A percentile compares a stretch with the other conserved stretches of the same genome.
Conservation (phyloP, 805 yeast species). For the Candida montana region DNA sequence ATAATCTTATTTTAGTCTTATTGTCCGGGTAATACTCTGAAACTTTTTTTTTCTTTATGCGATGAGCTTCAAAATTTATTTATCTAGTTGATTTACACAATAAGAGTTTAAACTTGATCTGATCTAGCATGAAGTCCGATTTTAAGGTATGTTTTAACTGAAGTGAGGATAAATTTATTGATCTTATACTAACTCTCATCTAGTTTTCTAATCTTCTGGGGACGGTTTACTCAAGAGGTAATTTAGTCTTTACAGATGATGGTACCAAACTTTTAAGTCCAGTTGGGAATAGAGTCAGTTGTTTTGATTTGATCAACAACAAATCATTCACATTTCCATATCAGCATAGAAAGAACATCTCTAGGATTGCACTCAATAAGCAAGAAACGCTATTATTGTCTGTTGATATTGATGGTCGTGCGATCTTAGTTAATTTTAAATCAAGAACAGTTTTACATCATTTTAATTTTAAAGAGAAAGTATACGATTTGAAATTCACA, state of each 20-base stretch:
- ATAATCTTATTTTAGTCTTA: too few relatives aligned
- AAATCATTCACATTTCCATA: slow-evolving; percentile 85
- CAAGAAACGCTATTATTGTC: slow-evolving; percentile 77
- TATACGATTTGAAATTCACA: slow-evolving; percentile 71
- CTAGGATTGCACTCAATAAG: slow-evolving; percentile 72
- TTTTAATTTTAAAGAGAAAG: slow-evolving; percentile 83
- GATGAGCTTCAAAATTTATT: slow-evolving; percentile 14
- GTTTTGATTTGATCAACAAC: slow-evolving; percentile 80
- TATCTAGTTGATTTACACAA: not conserved
- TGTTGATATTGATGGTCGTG: slow-evolving; percentile 90
- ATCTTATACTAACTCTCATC: not conserved
- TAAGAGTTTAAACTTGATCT: not conserved
- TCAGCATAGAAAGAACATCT: slow-evolving; percentile 84
- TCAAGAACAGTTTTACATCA: slow-evolving; percentile 86
- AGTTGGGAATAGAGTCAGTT: slow-evolving; percentile 88
- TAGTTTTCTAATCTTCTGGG: slow-evolving; percentile 85
- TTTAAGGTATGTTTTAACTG: slow-evolving; percentile 33
- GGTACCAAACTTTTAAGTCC: slow-evolving; percentile 84
- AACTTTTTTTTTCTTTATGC: slow-evolving; percentile 10
- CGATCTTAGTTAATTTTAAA: slow-evolving; percentile 80
- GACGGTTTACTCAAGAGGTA: slow-evolving; percentile 93
- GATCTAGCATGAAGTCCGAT: slow-evolving; percentile 68
- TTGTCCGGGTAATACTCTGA: slow-evolving; percentile 12
- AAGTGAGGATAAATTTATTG: not conserved
- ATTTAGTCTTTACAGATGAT: slow-evolving; percentile 76